Conservation (phyloP, 768 basidiomycete species). For the Suillus fuscotomentosus region DNA sequence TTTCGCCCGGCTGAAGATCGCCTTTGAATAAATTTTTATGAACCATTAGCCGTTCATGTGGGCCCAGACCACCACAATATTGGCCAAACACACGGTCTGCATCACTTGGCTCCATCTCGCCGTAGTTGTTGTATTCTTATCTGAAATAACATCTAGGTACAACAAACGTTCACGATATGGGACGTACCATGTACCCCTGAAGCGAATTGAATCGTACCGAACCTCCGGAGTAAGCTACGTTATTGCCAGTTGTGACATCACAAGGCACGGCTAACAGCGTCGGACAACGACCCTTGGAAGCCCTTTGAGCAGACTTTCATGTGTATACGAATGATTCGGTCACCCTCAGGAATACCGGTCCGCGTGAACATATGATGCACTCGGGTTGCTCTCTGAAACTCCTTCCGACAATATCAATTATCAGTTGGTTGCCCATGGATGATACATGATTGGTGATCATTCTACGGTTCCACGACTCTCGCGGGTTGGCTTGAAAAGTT, state of each 20-base stretch:
- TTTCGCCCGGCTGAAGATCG: neutral
- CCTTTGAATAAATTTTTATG: neutral
- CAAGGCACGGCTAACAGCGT: constrained; percentile 1
- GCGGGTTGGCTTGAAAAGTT: neutral
- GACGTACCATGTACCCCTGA: neutral
- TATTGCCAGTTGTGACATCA: neutral
- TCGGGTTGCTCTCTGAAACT: neutral
- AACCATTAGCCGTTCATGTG: neutral
- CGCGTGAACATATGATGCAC: neutral
- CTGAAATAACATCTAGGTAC: neutral
- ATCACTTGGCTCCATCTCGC: neutral
- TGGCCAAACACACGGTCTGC: neutral
- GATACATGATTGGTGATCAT: too few relatives aligned
- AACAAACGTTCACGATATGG: neutral
- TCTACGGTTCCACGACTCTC: neutral
- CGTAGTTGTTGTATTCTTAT: neutral
- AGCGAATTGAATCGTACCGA: neutral
- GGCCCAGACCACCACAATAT: neutral
- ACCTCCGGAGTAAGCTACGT: neutral
- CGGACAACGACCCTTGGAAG: neutral
- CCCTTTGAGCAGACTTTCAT: neutral
- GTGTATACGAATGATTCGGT: neutral
- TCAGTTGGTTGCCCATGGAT: neutral
- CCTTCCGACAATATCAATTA: neutral
- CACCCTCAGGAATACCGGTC: neutral